These are phyloP conservation scores for Pelargonium fulgidum DNA, from an alignment of 441 rosid species.

Conservation along the genomic window DNA sequence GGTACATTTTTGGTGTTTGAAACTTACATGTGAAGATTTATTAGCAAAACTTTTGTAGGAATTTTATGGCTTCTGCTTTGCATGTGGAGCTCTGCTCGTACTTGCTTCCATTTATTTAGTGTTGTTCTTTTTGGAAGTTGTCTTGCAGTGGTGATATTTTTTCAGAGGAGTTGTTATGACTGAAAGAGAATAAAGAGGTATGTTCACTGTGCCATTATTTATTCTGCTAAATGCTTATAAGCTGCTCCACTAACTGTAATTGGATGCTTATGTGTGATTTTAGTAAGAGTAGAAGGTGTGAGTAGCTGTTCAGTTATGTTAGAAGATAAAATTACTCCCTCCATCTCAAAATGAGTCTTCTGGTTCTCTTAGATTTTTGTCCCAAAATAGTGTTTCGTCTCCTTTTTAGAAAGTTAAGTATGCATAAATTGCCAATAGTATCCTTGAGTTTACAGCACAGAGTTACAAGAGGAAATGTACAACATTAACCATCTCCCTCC, in stretches of 20 bases:
- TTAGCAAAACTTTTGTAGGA: background rate
- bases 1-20: background rate
- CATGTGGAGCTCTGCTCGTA: constrained; percentile 2
- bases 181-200: constrained; percentile 1
- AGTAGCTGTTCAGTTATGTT: too few species aligned
- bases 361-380: too few species aligned
- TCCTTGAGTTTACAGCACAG: too few species aligned
- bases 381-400: too few species aligned
- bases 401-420: too few species aligned
- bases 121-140: background rate
- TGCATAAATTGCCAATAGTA: too few species aligned
- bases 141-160: background rate
- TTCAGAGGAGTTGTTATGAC: background rate
- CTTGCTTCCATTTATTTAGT: background rate
- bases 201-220: background rate
- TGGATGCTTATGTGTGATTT: constrained; percentile 5
- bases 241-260: background rate
- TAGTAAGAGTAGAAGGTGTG: background rate
- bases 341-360: too few species aligned
- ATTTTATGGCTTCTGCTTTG: constrained; percentile 3
- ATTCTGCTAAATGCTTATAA: background rate
- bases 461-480: too few species aligned
- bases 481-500: too few species aligned
- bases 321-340: too few species aligned
- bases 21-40: background rate